These are phyloP conservation scores for Wickerhamomyces sydowiorum DNA, from an alignment of 805 yeast species.

Conservation along the genomic window DNA sequence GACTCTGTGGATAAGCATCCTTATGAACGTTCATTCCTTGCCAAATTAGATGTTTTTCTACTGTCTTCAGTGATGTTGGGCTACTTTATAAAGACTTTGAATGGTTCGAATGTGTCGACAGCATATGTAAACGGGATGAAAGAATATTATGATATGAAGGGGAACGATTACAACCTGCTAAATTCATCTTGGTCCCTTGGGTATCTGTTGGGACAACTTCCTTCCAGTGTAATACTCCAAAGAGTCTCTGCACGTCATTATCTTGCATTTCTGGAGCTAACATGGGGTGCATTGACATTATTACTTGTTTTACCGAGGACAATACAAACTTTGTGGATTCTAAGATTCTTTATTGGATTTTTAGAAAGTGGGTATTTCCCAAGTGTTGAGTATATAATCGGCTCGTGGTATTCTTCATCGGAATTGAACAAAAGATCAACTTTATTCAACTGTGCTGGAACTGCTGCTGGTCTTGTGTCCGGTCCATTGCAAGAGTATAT, in stretches of 20 bases:
- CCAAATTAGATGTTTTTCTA: slow-evolving; percentile 33
- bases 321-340: slow-evolving; percentile 24
- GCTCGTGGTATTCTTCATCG: slow-evolving; percentile 28
- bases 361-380: slow-evolving; percentile 44
- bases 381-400: slow-evolving; percentile 39
- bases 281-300: slow-evolving; percentile 38
- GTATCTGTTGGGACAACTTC: slow-evolving; percentile 44
- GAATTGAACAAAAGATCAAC: slow-evolving; percentile 32
- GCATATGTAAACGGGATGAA: slow-evolving; percentile 45
- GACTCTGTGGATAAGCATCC: slow-evolving; percentile 31
- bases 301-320: slow-evolving; percentile 25
- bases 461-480: slow-evolving; percentile 27
- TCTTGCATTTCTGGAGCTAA: slow-evolving; percentile 36
- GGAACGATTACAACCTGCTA: slow-evolving; percentile 39
- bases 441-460: slow-evolving; percentile 29
- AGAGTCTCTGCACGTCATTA: slow-evolving; percentile 38
- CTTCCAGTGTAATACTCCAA: slow-evolving; percentile 36
- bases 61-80: slow-evolving; percentile 37
- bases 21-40: slow-evolving; percentile 27
- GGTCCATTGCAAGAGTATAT: slow-evolving; percentile 33
- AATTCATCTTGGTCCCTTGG: slow-evolving; percentile 43
- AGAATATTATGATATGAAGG: slow-evolving; percentile 34
- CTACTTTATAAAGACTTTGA: slow-evolving; percentile 39
- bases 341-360: slow-evolving; percentile 37
- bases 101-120: slow-evolving; percentile 35